These are phyloP conservation scores for Trichoderma endophyticum DNA, from an alignment of 2,329 filamentous ascomycete species.

Conservation along the genomic window DNA sequence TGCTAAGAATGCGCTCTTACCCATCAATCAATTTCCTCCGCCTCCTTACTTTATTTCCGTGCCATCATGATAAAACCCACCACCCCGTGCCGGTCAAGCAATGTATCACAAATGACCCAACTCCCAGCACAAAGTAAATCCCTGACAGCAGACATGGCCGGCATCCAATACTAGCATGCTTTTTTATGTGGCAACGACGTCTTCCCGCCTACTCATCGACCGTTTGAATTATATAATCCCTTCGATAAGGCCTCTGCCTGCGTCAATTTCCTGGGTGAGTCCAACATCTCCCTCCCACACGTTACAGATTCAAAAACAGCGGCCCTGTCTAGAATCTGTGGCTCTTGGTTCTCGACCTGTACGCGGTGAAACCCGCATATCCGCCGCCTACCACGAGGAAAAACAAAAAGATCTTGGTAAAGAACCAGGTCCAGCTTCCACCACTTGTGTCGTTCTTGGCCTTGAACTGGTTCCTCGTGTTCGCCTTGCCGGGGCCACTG, in stretches of 20 bases:
- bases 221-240: background rate
- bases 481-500: constrained; percentile 32
- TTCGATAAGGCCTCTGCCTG: background rate
- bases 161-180: background rate
- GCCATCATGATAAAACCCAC: background rate
- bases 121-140: background rate
- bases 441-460: constrained; percentile 33
- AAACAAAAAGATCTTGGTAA: constrained; percentile 82
- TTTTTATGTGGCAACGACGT: background rate
- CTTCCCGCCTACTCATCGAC: background rate
- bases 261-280: background rate
- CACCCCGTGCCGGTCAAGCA: background rate
- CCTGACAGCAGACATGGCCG: background rate
- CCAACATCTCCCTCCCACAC: background rate
- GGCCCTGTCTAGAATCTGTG: constrained; percentile 49
- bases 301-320: background rate
- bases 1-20: background rate
- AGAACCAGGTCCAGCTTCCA: constrained; percentile 58
- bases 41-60: background rate
- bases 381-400: constrained; percentile 65
- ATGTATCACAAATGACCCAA: background rate
- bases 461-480: constrained; percentile 34
- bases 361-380: constrained; percentile 85
- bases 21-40: background rate
- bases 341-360: constrained; percentile 63